Percentiles rank a stretch among this genome's conserved stretches.
phyloP scores from a whole-genome alignment of 108 stramenopile genomes.

The Ochromonas danica region DNA sequence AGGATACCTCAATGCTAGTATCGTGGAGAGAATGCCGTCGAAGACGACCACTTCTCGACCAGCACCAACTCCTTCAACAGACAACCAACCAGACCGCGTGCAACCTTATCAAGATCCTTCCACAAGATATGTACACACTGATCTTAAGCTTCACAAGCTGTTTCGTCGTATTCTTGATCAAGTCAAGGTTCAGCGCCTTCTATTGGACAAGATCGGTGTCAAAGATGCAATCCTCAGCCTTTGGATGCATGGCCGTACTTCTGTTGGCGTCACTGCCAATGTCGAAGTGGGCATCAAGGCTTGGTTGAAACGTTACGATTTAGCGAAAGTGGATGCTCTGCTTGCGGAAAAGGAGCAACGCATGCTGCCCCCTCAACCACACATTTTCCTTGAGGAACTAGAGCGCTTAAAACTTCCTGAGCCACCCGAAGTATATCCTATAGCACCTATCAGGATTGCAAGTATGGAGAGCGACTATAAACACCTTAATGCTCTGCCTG shows the following conservation, averaged over 20 bases:
- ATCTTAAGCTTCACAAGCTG: not conserved
- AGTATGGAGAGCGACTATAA: too few species aligned
- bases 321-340: not conserved
- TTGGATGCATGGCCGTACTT: constrained; percentile 25
- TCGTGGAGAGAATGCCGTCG: not conserved
- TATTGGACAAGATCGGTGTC: not conserved
- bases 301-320: not conserved
- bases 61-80: not conserved
- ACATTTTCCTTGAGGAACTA: too few species aligned
- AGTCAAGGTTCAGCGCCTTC: not conserved
- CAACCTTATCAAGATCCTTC: not conserved
- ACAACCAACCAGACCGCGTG: not conserved
- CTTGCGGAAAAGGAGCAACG: too few species aligned
- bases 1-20: not conserved
- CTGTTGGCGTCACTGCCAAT: not conserved
- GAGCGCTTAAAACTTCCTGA: too few species aligned
- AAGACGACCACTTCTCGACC: too few species aligned
- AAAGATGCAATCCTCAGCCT: not conserved
- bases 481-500: too few species aligned
- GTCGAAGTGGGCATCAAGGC: not conserved
- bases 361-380: too few species aligned
- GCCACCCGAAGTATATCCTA: too few species aligned
- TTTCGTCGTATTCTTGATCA: not conserved
- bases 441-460: too few species aligned
- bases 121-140: not conserved